These are phyloP conservation scores for Aspergillus taichungensis DNA, from an alignment of 495 filamentous ascomycete species.

Conservation along the genomic window DNA sequence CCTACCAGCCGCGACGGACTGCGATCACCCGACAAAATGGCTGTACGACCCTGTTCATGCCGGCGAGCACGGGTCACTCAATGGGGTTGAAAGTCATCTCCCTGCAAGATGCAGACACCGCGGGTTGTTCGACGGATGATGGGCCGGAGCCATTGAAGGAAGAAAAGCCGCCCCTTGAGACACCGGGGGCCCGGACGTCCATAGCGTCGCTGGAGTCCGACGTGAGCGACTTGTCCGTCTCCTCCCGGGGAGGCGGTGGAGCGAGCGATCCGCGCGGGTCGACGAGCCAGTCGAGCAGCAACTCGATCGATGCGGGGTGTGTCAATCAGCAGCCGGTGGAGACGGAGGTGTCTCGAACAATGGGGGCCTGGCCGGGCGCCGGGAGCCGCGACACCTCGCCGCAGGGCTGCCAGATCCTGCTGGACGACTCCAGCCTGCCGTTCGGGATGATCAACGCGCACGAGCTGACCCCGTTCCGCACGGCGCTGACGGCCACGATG, in stretches of 20 bases:
- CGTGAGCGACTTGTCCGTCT: slow-evolving; percentile 31
- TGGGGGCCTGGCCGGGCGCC: slow-evolving; percentile 31
- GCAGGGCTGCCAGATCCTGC: slow-evolving; percentile 68
- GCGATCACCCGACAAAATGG: slow-evolving; percentile 60
- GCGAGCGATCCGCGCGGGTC: slow-evolving; percentile 3
- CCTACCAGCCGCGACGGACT: slow-evolving; percentile 70
- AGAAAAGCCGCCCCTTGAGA: slow-evolving; percentile 10
- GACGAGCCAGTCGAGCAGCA: slow-evolving; percentile 15
- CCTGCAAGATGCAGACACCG: slow-evolving; percentile 26
- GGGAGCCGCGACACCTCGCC: slow-evolving; percentile 53
- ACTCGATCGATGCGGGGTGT: slow-evolving; percentile 22
- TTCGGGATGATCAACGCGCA: slow-evolving; percentile 75
- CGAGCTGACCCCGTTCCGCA: slow-evolving; percentile 88
- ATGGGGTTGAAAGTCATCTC: slow-evolving; percentile 59
- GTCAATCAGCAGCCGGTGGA: slow-evolving; percentile 28
- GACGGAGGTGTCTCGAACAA: slow-evolving; percentile 19
- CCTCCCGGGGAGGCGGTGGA: slow-evolving; percentile 22
- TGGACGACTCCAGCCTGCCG: slow-evolving; percentile 57
- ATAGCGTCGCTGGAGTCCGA: slow-evolving; percentile 33
- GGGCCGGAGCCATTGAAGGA: slow-evolving; percentile 10
- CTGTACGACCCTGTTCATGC: slow-evolving; percentile 88
- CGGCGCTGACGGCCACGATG: slow-evolving; percentile 70
- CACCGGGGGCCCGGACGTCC: slow-evolving; percentile 16
- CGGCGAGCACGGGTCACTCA: slow-evolving; percentile 52
- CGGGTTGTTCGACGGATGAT: slow-evolving; percentile 27